Evolutionary conservation across 139 green algal species (phyloP).

Genomic region (Spirogloea muscicola): DNA sequence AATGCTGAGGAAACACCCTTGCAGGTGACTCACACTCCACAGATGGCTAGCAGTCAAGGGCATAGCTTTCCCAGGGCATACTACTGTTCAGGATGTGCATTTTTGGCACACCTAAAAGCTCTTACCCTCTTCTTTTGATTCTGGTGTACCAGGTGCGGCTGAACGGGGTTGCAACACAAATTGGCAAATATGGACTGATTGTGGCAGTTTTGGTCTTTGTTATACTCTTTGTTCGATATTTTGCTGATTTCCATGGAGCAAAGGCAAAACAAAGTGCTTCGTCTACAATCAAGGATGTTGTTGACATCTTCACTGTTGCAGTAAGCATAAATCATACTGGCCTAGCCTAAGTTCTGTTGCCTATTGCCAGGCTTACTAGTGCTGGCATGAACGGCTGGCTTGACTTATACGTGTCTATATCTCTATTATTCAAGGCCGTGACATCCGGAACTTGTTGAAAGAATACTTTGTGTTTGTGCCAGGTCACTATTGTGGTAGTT

Average conservation of each 20-base stretch:
- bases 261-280: no score
- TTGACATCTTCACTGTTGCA: slow-evolving; percentile 22
- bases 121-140: no score
- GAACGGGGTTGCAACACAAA: slow-evolving; percentile 62
- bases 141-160: slow-evolving; percentile 74
- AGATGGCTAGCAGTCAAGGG: no score
- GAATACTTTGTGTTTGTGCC: slow-evolving; percentile 51
- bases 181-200: slow-evolving; percentile 88
- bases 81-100: no score
- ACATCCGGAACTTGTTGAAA: neutral
- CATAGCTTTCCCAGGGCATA: no score
- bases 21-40: no score
- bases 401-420: neutral
- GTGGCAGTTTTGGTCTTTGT: slow-evolving; percentile 87
- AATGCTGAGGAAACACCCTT: slow-evolving; percentile 83
- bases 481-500: slow-evolving; percentile 91
- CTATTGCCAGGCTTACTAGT: slow-evolving; percentile 33
- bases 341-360: neutral
- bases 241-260: neutral
- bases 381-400: neutral
- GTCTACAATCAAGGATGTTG: slow-evolving; percentile 9
- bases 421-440: neutral
- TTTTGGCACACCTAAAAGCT: no score
- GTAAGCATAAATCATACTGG: neutral
- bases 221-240: slow-evolving; percentile 47